Evolutionary conservation across 106 monocot species (phyloP), one percentile per base, ranked within the genome.

Genomic region (Gastrodia elata): DNA sequence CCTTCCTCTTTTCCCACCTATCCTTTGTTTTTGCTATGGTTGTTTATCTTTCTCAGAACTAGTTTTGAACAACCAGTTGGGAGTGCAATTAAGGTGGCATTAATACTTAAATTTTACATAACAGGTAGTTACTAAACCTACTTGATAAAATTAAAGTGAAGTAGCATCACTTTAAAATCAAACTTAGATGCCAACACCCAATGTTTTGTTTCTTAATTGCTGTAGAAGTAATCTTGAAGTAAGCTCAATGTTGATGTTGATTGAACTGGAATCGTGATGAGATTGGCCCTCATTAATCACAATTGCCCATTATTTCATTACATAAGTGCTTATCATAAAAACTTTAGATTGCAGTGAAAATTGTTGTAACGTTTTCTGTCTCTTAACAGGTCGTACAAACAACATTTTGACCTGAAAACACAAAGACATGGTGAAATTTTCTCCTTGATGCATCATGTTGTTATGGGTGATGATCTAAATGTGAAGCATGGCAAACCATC

Each of bases 401-500:
- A 69, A 1, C 87, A 91, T 83, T 94, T 91, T 82, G 76, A 73
- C 58, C 69, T 94, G 77, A 91, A 89, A 78, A 94, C 91, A 44
- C 91, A 89, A 75, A 89, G 80, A 4, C 94, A 91, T 70, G 76
- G 86, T 20, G 83, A 87, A 30, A 69, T 91, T 42, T 83, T 94
- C 44, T 73, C 83, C 55, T 75, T 83, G 85, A 94, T 94, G 94
- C 88, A 91, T 72, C 94, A 94, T 77, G 76, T 94, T 55, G 94
- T 94, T 72, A 87, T 79, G 70, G 94, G 94, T 38, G 94, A 94
- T 75, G 94, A 94, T 77, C 89, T 89, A 65, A 85, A 89, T 42
- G 87, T 94, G 70, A 94, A 83, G 74, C 77, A 91, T 71, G 91
- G 94, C 9, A 94, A 94, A 77, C 94, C 94, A 43, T 80, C 91